Evolutionary conservation across 768 basidiomycete species (phyloP), one percentile per base, ranked within the genome.

Genomic region (Lanmaoa pseudosensibilis): DNA sequence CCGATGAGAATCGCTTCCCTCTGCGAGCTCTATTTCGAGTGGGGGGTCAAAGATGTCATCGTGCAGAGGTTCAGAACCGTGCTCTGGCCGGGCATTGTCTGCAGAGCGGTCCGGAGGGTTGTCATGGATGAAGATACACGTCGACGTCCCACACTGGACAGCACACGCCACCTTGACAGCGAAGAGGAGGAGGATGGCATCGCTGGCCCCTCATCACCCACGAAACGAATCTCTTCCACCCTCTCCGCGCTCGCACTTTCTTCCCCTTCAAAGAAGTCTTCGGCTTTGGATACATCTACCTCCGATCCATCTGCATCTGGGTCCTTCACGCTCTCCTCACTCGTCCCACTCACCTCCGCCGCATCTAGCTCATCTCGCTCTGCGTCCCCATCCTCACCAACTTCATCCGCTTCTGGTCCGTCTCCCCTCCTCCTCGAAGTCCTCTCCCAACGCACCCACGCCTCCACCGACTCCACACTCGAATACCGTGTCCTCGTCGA

Each of bases 21-120:
- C 4, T 95, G 93, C 74, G 94, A 97, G 70, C 78, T 86, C 46
- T 89, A 86, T 68, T 96, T 96, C 59, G 94, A 95, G 67, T 97
- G 94, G 94, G 94, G 94, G 0, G 86, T 91, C 48, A 86, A 80
- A 63, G 88, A 92, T 46, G 77, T 84, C 3, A 91, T 96, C 53
- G 80, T 90, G 61, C 91, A 91, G 60, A 85, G 92, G 12, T 94
- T 95, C 66, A 79, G 90, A 65, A 90, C 85, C 0, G 81, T 92
- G 4, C 79, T 94, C 18, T 97, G 93, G 89, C 84, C 84, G 16
- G 83, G 86, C 0, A 82, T 84, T 12, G 79, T 90, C 9, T 75
- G 90, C 50, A 80, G 90, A 37, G 83, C 86, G 25, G 72, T 95
- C 27, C 79, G 92, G n/a, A 80, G 87, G 8, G 80, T 77, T 2